Percentiles rank a stretch among this genome's conserved stretches.
Evolutionary conservation across 352 stramenopile genomes (phyloP).

Genomic region (Phytophthora aleatoria): DNA sequence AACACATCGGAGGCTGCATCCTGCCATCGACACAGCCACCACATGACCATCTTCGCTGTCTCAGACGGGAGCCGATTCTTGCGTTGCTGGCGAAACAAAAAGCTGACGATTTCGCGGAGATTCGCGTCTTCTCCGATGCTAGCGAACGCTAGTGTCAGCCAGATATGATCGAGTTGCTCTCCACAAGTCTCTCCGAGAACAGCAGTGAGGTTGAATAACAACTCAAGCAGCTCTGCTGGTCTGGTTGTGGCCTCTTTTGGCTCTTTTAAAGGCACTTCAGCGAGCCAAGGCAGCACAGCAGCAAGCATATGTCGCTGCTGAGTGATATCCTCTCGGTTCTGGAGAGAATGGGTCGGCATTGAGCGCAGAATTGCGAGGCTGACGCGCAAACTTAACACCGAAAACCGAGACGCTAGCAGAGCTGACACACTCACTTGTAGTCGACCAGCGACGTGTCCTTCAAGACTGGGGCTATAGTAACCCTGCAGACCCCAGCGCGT

Average conservation of each 20-base stretch:
- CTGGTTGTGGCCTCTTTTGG: constrained; percentile 3
- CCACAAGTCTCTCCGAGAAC: constrained; percentile 41
- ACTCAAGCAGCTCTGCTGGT: constrained; percentile 38
- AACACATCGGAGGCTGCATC: constrained; percentile 52
- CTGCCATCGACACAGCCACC: constrained; percentile 75
- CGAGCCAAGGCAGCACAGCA: constrained; percentile 59
- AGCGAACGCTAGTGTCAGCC: constrained; percentile 62
- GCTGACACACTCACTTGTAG: constrained; percentile 34
- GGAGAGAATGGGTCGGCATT: constrained; percentile 24
- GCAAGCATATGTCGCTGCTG: constrained; percentile 62
- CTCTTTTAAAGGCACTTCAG: constrained; percentile 39
- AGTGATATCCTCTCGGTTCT: constrained; percentile 35
- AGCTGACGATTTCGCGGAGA: constrained; percentile 20
- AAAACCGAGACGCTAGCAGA: constrained; percentile 41
- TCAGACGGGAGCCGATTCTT: constrained; percentile 32
- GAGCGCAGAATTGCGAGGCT: constrained; percentile 50
- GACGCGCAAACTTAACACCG: constrained; percentile 34
- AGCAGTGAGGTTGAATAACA: constrained; percentile 63
- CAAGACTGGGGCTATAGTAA: constrained; percentile 32
- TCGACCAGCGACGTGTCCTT: constrained; percentile 14
- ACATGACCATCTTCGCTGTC: constrained; percentile 60
- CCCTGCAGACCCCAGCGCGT: constrained; percentile 33
- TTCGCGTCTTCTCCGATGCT: constrained; percentile 19
- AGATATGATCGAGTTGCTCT: constrained; percentile 68
- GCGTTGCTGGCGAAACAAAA: constrained; percentile 55